Evolutionary conservation across 345 rosid genomes (phyloP).

Genomic region (Citrus hindsii): DNA sequence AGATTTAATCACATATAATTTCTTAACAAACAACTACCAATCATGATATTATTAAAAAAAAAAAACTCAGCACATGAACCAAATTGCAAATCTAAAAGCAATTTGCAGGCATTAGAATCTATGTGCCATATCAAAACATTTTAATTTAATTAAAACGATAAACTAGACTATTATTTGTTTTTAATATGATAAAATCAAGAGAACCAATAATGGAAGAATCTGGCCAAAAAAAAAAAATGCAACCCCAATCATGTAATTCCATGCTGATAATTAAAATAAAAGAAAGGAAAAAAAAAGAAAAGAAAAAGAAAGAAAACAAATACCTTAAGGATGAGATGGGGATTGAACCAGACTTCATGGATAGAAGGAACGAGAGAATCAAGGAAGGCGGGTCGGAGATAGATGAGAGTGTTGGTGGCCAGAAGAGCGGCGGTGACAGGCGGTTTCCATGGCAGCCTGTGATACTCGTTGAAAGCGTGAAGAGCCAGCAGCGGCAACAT

Average conservation of each 20-base stretch:
- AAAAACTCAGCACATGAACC: too few relatives aligned
- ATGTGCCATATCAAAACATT: neutral
- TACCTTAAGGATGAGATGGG: constrained; percentile 87
- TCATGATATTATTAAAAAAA: too few relatives aligned
- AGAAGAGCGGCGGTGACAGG: constrained; percentile 87
- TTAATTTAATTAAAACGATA: neutral
- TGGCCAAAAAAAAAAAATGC: neutral
- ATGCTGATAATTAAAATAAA: neutral
- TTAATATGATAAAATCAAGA: neutral
- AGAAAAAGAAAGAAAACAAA: neutral
- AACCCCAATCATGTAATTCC: neutral
- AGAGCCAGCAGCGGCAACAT: constrained; percentile 75
- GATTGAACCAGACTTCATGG: constrained; percentile 76
- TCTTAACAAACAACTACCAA: too few relatives aligned
- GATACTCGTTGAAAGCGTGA: constrained; percentile 68
- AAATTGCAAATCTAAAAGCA: neutral
- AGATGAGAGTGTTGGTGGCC: constrained; percentile 70
- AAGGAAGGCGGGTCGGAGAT: constrained; percentile 68
- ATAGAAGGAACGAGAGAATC: constrained; percentile 58
- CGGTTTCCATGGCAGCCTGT: constrained; percentile 80
- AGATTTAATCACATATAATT: too few relatives aligned
- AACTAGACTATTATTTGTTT: neutral
- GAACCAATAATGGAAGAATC: neutral
- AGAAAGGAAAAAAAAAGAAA: too few relatives aligned
- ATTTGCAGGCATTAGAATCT: neutral